Percentiles rank a stretch among this genome's conserved stretches.
Evolutionary conservation across 306 rosid genomes (phyloP).

Genomic region (Myrica gale): DNA sequence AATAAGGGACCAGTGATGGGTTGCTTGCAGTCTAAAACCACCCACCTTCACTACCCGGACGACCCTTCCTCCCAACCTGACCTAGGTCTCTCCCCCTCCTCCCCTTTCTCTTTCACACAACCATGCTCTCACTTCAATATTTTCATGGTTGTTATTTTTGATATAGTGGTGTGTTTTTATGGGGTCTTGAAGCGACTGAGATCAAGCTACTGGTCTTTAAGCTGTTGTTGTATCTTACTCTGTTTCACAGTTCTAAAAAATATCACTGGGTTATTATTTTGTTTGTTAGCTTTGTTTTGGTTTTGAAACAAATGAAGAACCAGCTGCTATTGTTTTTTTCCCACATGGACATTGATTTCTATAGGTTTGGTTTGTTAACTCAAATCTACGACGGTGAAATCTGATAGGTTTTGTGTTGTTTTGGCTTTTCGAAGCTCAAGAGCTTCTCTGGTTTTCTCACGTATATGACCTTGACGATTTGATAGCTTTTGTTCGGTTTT

Average conservation of each 20-base stretch:
- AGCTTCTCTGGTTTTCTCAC: neutral
- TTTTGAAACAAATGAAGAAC: slow-evolving; percentile 6
- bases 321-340: neutral
- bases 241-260: neutral
- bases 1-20: slow-evolving; percentile 41
- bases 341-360: neutral
- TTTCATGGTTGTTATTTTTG: neutral
- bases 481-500: neutral
- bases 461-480: neutral
- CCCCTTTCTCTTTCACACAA: neutral
- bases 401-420: neutral
- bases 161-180: neutral
- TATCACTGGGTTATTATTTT: no score
- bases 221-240: neutral
- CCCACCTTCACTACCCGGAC: slow-evolving; percentile 62
- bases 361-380: neutral
- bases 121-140: neutral
- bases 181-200: slow-evolving; percentile 21
- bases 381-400: no score
- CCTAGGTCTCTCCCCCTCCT: slow-evolving; percentile 39
- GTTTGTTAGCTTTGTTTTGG: neutral
- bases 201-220: slow-evolving; percentile 20
- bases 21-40: slow-evolving; percentile 67
- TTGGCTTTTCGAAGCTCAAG: slow-evolving; percentile 4
- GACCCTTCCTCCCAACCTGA: slow-evolving; percentile 51